These are phyloP conservation scores for Penicillium sclerotiorum DNA, from an alignment of 2,329 filamentous ascomycete genomes.

Conservation along the genomic window DNA sequence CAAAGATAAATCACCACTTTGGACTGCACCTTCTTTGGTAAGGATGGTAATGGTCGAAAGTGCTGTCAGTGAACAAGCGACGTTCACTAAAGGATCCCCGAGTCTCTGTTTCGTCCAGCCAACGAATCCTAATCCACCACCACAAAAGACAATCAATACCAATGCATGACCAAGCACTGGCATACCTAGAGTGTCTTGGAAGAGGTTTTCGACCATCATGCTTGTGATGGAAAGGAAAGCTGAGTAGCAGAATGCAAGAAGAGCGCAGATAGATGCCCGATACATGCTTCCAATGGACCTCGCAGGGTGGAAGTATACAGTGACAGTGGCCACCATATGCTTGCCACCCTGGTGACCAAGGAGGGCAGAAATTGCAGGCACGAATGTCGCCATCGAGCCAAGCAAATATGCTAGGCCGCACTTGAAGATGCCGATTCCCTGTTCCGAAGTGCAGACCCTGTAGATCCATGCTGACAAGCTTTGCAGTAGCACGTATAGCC, in stretches of 20 bases:
- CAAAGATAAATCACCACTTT: conserved; percentile 77
- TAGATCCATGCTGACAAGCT: conserved; percentile 49
- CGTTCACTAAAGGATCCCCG: conserved; percentile 78
- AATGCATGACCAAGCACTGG: conserved; percentile 74
- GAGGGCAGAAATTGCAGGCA: conserved; percentile 69
- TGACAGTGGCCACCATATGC: conserved; percentile 89
- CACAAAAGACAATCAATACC: conserved; percentile 80
- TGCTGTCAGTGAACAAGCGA: conserved; percentile 81
- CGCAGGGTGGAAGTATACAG: conserved; percentile 92
- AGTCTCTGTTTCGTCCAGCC: conserved; percentile 84
- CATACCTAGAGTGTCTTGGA: conserved; percentile 67
- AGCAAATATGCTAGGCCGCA: conserved; percentile 88
- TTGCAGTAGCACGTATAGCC: conserved; percentile 32
- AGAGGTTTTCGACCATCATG: conserved; percentile 84
- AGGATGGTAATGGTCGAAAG: conserved; percentile 87
- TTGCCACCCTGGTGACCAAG: conserved; percentile 87
- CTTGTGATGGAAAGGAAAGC: conserved; percentile 75
- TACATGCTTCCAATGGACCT: conserved; percentile 86
- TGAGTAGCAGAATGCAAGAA: conserved; percentile 77
- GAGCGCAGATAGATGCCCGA: conserved; percentile 76
- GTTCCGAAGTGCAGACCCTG: conserved; percentile 69
- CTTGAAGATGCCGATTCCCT: conserved; percentile 80
- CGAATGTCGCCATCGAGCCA: conserved; percentile 83
- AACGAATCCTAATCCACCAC: conserved; percentile 81
- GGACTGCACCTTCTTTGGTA: conserved; percentile 87